Evolutionary conservation across 1,284 basidiomycete genomes (phyloP).

Genomic region (Ustilago curta): DNA sequence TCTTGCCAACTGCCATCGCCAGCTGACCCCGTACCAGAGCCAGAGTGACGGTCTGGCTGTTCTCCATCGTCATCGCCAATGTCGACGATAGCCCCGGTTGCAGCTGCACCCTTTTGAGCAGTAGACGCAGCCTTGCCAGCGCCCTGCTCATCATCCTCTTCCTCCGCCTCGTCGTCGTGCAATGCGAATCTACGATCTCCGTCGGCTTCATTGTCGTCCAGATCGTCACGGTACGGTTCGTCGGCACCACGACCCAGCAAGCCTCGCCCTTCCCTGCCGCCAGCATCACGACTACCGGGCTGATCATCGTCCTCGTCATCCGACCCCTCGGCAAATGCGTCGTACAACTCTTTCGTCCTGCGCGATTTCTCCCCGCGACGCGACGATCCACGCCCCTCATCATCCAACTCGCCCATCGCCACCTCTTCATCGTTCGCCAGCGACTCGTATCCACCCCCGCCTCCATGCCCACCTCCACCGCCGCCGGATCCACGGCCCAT

Average conservation of each 20-base stretch:
- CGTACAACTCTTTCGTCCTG: slow-evolving; percentile 70
- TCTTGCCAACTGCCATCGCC: slow-evolving; percentile 50
- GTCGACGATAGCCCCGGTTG: slow-evolving; percentile 20
- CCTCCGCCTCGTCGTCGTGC: slow-evolving; percentile 27
- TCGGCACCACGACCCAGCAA: slow-evolving; percentile 25
- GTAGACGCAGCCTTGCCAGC: not conserved
- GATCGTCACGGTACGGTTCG: slow-evolving; percentile 40
- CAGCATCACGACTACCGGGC: slow-evolving; percentile 5
- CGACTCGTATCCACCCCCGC: slow-evolving; percentile 75
- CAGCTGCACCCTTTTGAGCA: not conserved
- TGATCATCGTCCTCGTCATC: slow-evolving; percentile 66
- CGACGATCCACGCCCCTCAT: slow-evolving; percentile 28
- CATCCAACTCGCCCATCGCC: slow-evolving; percentile 65
- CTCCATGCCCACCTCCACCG: slow-evolving; percentile 29
- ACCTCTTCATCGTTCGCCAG: slow-evolving; percentile 77
- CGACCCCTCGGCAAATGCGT: slow-evolving; percentile 69
- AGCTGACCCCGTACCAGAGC: slow-evolving; percentile 13
- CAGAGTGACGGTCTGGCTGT: slow-evolving; percentile 1
- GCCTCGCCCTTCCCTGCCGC: slow-evolving; percentile 10
- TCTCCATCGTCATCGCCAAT: slow-evolving; percentile 24
- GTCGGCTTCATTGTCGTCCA: slow-evolving; percentile 31
- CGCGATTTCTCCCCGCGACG: slow-evolving; percentile 34
- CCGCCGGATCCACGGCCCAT: slow-evolving; percentile 68
- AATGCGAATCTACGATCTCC: slow-evolving; percentile 36
- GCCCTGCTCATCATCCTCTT: slow-evolving; percentile 23